Evolutionary conservation across 2,329 filamentous ascomycete species (phyloP).

Genomic region (Berkeleyomyces rouxiae): DNA sequence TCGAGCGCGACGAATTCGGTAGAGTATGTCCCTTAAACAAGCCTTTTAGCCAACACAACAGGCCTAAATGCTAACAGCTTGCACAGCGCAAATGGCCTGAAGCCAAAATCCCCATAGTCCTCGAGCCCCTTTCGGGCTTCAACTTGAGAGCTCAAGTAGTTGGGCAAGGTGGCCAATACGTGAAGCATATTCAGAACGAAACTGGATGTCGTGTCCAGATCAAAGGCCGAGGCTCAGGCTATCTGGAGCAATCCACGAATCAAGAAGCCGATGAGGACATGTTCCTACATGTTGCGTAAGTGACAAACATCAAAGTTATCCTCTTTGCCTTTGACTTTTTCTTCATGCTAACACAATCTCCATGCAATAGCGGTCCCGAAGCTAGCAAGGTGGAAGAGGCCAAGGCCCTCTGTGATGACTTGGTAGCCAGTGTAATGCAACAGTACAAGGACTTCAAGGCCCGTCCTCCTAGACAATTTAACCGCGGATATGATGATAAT

Average conservation of each 20-base stretch:
- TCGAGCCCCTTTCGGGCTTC: slow-evolving; percentile 86
- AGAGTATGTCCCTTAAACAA: slow-evolving; percentile 37
- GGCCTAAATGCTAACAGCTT: slow-evolving; percentile 12
- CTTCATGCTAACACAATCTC: slow-evolving; percentile 20
- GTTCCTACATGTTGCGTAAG: slow-evolving; percentile 90
- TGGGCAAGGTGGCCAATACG: slow-evolving; percentile 82
- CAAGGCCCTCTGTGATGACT: slow-evolving; percentile 74
- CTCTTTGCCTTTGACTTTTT: background rate
- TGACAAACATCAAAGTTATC: slow-evolving; percentile 15
- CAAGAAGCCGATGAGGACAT: slow-evolving; percentile 88
- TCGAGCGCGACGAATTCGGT: slow-evolving; percentile 82
- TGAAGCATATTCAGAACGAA: slow-evolving; percentile 95
- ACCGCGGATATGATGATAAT: slow-evolving; percentile 28
- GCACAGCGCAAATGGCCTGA: slow-evolving; percentile 93
- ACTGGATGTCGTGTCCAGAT: slow-evolving; percentile 94
- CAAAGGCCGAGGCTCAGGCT: slow-evolving; percentile 89
- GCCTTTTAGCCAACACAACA: background rate
- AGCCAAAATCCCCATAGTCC: slow-evolving; percentile 76
- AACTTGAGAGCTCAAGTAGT: slow-evolving; percentile 94
- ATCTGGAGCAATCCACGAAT: slow-evolving; percentile 76
- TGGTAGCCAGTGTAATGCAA: slow-evolving; percentile 70
- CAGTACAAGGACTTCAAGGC: slow-evolving; percentile 87
- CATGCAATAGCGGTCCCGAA: slow-evolving; percentile 55
- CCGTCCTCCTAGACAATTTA: slow-evolving; percentile 52
- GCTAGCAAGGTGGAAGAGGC: slow-evolving; percentile 70